Evolutionary conservation across 1,284 basidiomycete species (phyloP).

Genomic region (Papiliotrema laurentii): DNA sequence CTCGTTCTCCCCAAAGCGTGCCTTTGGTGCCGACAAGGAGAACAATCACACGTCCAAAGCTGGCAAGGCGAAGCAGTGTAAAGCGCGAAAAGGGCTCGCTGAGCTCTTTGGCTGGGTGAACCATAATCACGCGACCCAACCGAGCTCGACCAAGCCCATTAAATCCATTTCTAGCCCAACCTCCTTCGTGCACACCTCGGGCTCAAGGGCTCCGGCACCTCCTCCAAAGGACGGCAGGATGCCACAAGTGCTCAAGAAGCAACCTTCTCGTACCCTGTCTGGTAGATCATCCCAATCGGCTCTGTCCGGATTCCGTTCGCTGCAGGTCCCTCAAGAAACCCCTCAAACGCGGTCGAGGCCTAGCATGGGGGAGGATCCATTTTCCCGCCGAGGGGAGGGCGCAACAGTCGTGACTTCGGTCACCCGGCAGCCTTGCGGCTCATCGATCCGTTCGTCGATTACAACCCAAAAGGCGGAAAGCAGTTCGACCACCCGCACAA

Average conservation of each 20-base stretch:
- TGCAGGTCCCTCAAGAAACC: conserved; percentile 8
- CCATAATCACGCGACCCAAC: conserved; percentile 5
- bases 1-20: conserved; percentile 7
- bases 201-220: no score
- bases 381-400: conserved; percentile 19
- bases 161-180: no score
- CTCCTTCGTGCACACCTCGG: no score
- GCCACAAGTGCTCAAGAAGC: conserved; percentile 5
- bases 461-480: conserved; percentile 4
- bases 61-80: conserved; percentile 12
- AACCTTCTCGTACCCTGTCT: conserved; percentile 5
- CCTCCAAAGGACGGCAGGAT: conserved; percentile 8
- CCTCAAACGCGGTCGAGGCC: conserved; percentile 15
- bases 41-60: conserved; percentile 9
- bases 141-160: background rate
- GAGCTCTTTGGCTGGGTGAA: conserved; percentile 33
- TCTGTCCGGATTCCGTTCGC: conserved; percentile 4
- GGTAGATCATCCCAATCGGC: conserved; percentile 6
- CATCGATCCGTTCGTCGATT: background rate
- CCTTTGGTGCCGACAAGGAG: no score
- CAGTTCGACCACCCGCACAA: conserved; percentile 17
- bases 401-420: conserved; percentile 27
- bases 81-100: conserved; percentile 30
- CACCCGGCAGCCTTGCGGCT: conserved; percentile 3
- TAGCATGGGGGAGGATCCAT: conserved; percentile 40